A percentile compares a stretch with the other conserved stretches of the same genome.
Evolutionary conservation across 345 rosid species (phyloP).

Genomic region (Euphorbia tirucalli): DNA sequence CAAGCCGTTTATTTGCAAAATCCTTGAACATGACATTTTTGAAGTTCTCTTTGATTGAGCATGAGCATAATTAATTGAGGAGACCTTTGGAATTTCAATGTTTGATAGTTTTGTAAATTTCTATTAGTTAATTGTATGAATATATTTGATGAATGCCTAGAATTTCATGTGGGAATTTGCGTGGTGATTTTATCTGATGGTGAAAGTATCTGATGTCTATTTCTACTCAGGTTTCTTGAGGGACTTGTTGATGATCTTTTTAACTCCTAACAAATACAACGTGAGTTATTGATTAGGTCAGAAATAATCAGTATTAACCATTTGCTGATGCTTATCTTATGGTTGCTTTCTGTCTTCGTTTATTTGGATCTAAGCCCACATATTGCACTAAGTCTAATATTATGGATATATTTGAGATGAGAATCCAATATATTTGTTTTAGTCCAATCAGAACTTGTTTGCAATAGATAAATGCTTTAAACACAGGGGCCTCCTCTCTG

Average conservation of each 20-base stretch:
- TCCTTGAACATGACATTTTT: too few species aligned
- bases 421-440: neutral
- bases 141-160: neutral
- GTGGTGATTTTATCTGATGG: neutral
- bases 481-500: too few species aligned
- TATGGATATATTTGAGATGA: neutral
- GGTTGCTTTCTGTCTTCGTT: neutral
- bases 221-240: neutral
- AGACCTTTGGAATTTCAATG: neutral
- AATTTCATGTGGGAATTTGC: neutral
- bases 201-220: conserved; percentile 2
- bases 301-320: neutral
- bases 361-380: neutral
- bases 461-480: neutral
- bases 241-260: neutral
- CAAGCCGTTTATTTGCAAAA: too few species aligned
- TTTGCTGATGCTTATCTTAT: neutral
- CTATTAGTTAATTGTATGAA: neutral
- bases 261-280: neutral
- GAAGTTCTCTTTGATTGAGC: too few species aligned
- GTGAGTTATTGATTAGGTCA: neutral
- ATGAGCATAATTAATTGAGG: too few species aligned
- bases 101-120: neutral
- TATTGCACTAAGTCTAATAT: neutral
- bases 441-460: neutral